Conservation (phyloP, 345 rosid genomes). For the Geranium brycei region DNA sequence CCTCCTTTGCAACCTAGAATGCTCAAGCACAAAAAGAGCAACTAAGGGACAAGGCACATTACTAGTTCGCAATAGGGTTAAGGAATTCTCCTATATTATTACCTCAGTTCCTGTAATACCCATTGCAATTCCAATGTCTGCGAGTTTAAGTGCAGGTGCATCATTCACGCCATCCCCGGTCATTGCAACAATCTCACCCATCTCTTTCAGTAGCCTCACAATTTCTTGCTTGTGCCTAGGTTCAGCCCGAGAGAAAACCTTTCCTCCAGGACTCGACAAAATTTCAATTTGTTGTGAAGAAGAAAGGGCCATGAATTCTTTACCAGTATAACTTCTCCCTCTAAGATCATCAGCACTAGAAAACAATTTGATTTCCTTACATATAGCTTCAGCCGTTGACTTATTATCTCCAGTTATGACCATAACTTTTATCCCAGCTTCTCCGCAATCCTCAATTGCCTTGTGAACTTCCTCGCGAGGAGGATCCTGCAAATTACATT, state of each 20-base stretch:
- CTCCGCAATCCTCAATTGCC: constrained; percentile 70
- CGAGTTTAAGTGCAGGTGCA: constrained; percentile 91
- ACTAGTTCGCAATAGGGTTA: too few species aligned
- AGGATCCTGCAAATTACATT: constrained; percentile 47
- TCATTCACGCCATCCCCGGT: constrained; percentile 97
- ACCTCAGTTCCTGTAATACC: constrained; percentile 98
- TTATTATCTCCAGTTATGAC: constrained; percentile 96
- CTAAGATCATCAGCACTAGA: constrained; percentile 39
- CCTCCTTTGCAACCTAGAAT: constrained; percentile 88
- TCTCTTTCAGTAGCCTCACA: constrained; percentile 73
- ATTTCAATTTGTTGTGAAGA: constrained; percentile 33
- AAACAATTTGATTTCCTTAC: constrained; percentile 58
- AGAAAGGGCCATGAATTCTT: constrained; percentile 62
- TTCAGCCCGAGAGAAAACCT: constrained; percentile 85
- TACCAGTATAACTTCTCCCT: constrained; percentile 57
- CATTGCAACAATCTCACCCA: constrained; percentile 93
- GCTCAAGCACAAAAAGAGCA: background rate
- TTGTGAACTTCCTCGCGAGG: constrained; percentile 75
- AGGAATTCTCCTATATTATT: constrained; percentile 5
- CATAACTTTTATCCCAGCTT: constrained; percentile 77
- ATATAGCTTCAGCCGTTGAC: constrained; percentile 88
- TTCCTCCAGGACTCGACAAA: constrained; percentile 59
- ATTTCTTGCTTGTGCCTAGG: constrained; percentile 89
- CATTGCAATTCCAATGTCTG: constrained; percentile 94
- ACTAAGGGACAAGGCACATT: background rate